A percentile compares a stretch with the other conserved stretches of the same genome.
phyloP scores from a whole-genome alignment of 2,329 filamentous ascomycete genomes.

The Scedosporium boydii region DNA sequence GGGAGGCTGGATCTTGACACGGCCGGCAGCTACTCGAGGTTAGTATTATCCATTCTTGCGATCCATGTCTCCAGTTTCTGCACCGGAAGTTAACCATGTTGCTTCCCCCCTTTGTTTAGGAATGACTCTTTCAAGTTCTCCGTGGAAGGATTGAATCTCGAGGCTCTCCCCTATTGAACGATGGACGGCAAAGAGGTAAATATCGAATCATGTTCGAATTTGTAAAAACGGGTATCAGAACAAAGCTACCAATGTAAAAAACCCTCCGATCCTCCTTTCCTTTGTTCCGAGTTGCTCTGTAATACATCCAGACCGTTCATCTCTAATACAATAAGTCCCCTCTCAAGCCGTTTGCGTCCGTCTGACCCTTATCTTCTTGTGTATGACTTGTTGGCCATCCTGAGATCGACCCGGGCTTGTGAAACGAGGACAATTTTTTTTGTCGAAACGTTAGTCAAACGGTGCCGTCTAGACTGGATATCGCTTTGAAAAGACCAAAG shows the following conservation, averaged over 20 bases:
- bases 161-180: slow-evolving; percentile 42
- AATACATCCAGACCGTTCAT: background rate
- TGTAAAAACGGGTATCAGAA: slow-evolving; percentile 1
- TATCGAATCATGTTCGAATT: background rate
- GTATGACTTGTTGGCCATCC: too few species aligned
- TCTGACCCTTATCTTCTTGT: too few species aligned
- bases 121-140: slow-evolving; percentile 54
- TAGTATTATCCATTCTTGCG: slow-evolving; percentile 21
- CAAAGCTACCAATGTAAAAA: background rate
- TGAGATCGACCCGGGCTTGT: too few species aligned
- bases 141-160: slow-evolving; percentile 48
- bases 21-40: slow-evolving; percentile 76
- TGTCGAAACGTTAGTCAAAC: too few species aligned
- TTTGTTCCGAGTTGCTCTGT: background rate
- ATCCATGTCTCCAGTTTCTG: background rate
- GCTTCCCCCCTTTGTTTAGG: slow-evolving; percentile 16
- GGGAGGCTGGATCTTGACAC: slow-evolving; percentile 77
- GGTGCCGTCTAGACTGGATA: too few species aligned
- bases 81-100: background rate
- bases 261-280: background rate
- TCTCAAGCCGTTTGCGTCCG: too few species aligned
- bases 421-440: too few species aligned
- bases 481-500: too few species aligned
- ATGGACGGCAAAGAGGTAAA: slow-evolving; percentile 1
- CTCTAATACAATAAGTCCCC: background rate